phyloP scores from a whole-genome alignment of 2,329 filamentous ascomycete species.

The Botrytis squamosa region DNA sequence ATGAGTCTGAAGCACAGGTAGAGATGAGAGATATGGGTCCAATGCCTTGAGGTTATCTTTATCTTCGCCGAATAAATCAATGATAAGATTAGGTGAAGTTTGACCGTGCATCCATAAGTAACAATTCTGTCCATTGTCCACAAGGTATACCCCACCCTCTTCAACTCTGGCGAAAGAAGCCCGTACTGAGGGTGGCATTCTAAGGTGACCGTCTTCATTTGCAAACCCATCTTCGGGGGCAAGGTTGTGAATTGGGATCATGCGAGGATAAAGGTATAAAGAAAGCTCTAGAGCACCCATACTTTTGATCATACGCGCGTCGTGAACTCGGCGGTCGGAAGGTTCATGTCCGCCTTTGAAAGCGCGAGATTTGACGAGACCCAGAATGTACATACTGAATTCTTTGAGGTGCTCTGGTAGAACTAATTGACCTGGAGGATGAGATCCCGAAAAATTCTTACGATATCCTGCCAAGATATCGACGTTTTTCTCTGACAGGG shows the following conservation, averaged over 20 bases:
- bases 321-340: slow-evolving; percentile 85
- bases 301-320: slow-evolving; percentile 83
- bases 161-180: slow-evolving; percentile 86
- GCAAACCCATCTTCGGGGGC: slow-evolving; percentile 85
- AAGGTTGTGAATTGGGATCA: slow-evolving; percentile 89
- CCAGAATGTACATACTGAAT: slow-evolving; percentile 93
- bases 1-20: slow-evolving; percentile 86
- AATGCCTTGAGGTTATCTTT: slow-evolving; percentile 69
- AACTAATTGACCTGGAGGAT: slow-evolving; percentile 89
- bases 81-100: slow-evolving; percentile 86
- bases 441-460: slow-evolving; percentile 81
- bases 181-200: slow-evolving; percentile 76
- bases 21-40: slow-evolving; percentile 74
- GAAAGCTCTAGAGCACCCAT: slow-evolving; percentile 86
- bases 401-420: slow-evolving; percentile 96
- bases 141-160: slow-evolving; percentile 87
- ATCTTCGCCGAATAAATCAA: slow-evolving; percentile 84
- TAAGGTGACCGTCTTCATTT: slow-evolving; percentile 78
- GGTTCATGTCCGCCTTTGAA: slow-evolving; percentile 93
- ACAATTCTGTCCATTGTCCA: slow-evolving; percentile 92
- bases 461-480: slow-evolving; percentile 90
- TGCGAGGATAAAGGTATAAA: slow-evolving; percentile 91
- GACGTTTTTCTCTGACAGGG: slow-evolving; percentile 85
- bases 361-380: slow-evolving; percentile 83
- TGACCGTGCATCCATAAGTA: slow-evolving; percentile 90